Evolutionary conservation across 345 rosid species (phyloP), one percentile per base, ranked within the genome.

Genomic region (Camelina neglecta): DNA sequence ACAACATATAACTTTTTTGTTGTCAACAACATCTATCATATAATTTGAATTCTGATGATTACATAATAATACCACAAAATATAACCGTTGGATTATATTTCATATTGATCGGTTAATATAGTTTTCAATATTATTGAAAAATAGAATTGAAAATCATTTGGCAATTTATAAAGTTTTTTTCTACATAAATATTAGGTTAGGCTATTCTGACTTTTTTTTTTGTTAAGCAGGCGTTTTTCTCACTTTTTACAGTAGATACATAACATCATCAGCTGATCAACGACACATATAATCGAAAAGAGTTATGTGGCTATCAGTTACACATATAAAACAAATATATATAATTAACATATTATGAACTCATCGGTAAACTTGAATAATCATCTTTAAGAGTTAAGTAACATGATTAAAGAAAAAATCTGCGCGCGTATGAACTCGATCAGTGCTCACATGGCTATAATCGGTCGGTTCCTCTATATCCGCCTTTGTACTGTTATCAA

Each of bases 371-470:
- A 20, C 23, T 45, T 42, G n/a, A n/a, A 5, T 18, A 65, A 8
- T 39, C 6, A 16, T 11, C 12, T 39, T 3, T 23, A 64, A 69
- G 26, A 39, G 39, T 39, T 29, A 44, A 7, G 36, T 15, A 41
- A 60, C 5, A 29, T 29, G 5, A 29, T 29, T 29, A 29, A 29
- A 29, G 31, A 47, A 39, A 15, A 11, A 4, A 10, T 16, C n/a
- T 44, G 65, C 48, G 18, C 18, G 18, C 42, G 69, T 47, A 60
- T 75, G 56, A 60, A 29, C 24, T 15, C 15, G n/a, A 65, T 10
- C 41, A 57, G 60, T 21, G 38, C 9, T 51, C 74, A 44, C 65
- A 55, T 73, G 76, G 42, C 45, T 63, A 11, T 38, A 24, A 44
- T 16, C 35, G 63, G 35, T 42, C 56, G 55, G 62, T 39, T 63